Percentiles rank a stretch among this genome's conserved stretches.
These are phyloP conservation scores for Paecilomyces niveus DNA, from an alignment of 2,329 filamentous ascomycete species.

Conservation along the genomic window DNA sequence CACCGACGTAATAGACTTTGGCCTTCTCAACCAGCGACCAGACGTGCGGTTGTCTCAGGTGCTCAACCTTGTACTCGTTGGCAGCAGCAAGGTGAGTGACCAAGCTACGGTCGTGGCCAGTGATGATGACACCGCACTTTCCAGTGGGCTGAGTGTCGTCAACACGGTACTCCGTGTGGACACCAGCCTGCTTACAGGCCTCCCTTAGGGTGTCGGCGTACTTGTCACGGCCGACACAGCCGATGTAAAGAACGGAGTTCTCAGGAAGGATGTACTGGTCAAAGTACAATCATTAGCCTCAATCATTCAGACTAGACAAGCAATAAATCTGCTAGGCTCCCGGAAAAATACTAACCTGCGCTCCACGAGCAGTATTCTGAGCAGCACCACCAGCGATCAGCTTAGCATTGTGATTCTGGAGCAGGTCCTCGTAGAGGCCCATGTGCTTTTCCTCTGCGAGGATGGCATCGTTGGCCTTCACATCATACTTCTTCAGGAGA, in stretches of 20 bases:
- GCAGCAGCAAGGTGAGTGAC: conserved; percentile 92
- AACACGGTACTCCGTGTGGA: conserved; percentile 90
- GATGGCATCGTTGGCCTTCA: conserved; percentile 97
- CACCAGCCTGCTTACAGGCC: conserved; percentile 78
- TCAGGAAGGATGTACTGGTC: conserved; percentile 75
- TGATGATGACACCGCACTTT: conserved; percentile 94
- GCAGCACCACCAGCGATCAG: conserved; percentile 93
- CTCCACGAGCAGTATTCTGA: conserved; percentile 94
- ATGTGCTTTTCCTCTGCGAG: conserved; percentile 89
- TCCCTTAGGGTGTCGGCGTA: conserved; percentile 83
- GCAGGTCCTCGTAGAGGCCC: conserved; percentile 84
- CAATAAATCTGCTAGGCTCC: not conserved
- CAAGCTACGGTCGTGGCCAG: conserved; percentile 89
- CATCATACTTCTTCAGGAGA: conserved; percentile 82
- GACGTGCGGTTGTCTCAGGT: conserved; percentile 83
- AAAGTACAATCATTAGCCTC: not conserved
- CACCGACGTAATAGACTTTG: conserved; percentile 85
- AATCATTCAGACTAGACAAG: not conserved
- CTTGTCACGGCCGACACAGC: conserved; percentile 91
- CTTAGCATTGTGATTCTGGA: conserved; percentile 87
- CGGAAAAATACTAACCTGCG: conserved; percentile 49
- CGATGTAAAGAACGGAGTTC: conserved; percentile 87
- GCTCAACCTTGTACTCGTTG: conserved; percentile 93
- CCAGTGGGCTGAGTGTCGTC: conserved; percentile 79
- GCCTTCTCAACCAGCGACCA: conserved; percentile 89